phyloP scores from a whole-genome alignment of 352 stramenopile genomes.

The Phytophthora citricola region DNA sequence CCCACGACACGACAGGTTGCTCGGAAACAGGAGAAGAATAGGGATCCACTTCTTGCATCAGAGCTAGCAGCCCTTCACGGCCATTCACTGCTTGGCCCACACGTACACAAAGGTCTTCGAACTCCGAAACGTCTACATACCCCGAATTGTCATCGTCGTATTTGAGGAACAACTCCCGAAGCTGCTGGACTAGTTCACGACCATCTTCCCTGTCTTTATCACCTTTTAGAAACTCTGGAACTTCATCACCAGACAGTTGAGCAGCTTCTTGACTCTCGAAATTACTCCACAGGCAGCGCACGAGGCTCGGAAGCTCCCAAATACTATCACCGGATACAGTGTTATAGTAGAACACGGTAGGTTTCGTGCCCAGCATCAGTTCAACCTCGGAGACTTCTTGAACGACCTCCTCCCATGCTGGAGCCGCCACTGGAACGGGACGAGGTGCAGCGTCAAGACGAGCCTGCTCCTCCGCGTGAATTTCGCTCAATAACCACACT shows the following conservation, averaged over 20 bases:
- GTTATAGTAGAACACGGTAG: constrained; percentile 60
- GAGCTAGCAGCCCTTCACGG: constrained; percentile 28
- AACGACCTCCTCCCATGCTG: constrained; percentile 62
- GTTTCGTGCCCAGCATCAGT: constrained; percentile 15
- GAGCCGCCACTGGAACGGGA: constrained; percentile 29
- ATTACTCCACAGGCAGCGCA: constrained; percentile 43
- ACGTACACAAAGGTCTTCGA: constrained; percentile 67
- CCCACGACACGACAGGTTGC: constrained; percentile 51
- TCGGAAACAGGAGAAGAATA: constrained; percentile 23
- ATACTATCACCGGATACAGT: constrained; percentile 54
- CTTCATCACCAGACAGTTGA: constrained; percentile 19
- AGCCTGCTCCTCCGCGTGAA: constrained; percentile 35
- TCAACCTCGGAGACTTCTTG: constrained; percentile 20
- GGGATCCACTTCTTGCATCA: constrained; percentile 57
- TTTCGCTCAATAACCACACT: constrained; percentile 55
- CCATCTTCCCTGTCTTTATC: constrained; percentile 8
- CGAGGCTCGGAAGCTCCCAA: constrained; percentile 55
- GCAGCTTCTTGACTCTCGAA: constrained; percentile 27
- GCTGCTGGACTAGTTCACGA: constrained; percentile 49
- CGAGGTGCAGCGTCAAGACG: constrained; percentile 12
- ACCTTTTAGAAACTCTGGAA: constrained; percentile 23
- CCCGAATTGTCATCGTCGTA: constrained; percentile 68
- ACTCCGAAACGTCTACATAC: constrained; percentile 55
- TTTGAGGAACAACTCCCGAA: constrained; percentile 57
- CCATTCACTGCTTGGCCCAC: constrained; percentile 47